These are phyloP conservation scores for Coprinopsis sp. DNA, from an alignment of 768 basidiomycete genomes.

Conservation along the genomic window DNA sequence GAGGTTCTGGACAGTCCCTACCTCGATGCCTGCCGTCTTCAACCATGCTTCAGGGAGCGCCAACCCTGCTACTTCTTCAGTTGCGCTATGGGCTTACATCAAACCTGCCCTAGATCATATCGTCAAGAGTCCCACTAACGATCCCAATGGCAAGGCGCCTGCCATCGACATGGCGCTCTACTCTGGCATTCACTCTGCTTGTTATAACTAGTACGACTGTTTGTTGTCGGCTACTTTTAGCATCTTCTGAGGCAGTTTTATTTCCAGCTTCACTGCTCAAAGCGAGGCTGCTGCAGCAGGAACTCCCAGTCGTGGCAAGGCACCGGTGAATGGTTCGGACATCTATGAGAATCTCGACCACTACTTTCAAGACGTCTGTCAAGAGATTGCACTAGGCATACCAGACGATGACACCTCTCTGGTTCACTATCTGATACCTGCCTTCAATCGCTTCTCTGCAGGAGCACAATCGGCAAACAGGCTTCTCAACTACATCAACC, in stretches of 20 bases:
- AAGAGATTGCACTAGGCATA: constrained; percentile 57
- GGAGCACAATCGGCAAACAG: constrained; percentile 67
- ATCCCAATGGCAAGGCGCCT: constrained; percentile 54
- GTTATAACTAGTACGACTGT: constrained; percentile 62
- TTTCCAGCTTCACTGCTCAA: constrained; percentile 48
- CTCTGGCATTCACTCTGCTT: constrained; percentile 76
- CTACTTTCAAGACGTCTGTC: constrained; percentile 58
- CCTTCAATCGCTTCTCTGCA: constrained; percentile 64
- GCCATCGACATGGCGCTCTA: constrained; percentile 69
- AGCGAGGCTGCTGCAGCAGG: constrained; percentile 37
- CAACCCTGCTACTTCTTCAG: constrained; percentile 68
- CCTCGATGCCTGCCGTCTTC: constrained; percentile 33
- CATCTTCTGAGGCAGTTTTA: constrained; percentile 3
- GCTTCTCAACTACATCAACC: constrained; percentile 74
- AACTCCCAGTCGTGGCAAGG: constrained; percentile 10
- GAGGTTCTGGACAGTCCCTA: neutral
- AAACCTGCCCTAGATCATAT: constrained; percentile 75
- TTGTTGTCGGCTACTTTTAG: constrained; percentile 7
- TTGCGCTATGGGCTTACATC: constrained; percentile 71
- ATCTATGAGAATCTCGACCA: constrained; percentile 71
- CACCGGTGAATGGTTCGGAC: constrained; percentile 50
- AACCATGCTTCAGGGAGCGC: constrained; percentile 61
- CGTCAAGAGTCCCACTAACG: constrained; percentile 62
- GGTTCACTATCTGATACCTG: constrained; percentile 65
- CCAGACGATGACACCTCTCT: constrained; percentile 64